These are phyloP conservation scores for Volvariella surrecta DNA, from an alignment of 1,284 basidiomycete genomes.

Conservation along the genomic window DNA sequence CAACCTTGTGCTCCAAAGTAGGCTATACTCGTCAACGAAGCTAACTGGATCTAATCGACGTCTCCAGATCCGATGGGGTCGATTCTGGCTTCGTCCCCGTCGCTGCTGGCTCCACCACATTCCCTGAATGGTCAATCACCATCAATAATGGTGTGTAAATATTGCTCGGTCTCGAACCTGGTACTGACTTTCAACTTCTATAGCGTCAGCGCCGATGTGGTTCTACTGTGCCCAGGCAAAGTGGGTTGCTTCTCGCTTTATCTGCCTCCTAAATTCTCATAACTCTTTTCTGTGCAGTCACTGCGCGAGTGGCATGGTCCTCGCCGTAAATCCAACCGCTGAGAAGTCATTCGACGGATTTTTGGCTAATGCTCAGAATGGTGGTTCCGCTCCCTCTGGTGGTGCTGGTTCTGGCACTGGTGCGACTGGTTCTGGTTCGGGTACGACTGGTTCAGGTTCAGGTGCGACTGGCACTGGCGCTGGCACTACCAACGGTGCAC, in stretches of 20 bases:
- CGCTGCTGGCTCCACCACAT: conserved; percentile 16
- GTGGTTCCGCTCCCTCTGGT: no score
- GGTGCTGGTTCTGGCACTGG: no score
- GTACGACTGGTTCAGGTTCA: no score
- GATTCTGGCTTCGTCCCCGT: conserved; percentile 32
- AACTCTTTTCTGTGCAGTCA: conserved; percentile 17
- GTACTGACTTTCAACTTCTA: background rate
- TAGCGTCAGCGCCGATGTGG: conserved; percentile 28
- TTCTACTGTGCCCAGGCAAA: conserved; percentile 34
- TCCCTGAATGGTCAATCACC: conserved; percentile 29
- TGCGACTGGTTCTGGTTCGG: no score
- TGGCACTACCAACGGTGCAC: no score
- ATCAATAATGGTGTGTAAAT: conserved; percentile 21
- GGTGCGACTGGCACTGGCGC: no score
- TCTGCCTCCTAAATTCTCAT: background rate
- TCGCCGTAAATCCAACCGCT: conserved; percentile 37
- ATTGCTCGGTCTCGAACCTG: background rate
- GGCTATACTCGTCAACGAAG: conserved; percentile 1
- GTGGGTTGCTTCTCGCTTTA: conserved; percentile 12
- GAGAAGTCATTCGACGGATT: conserved; percentile 24
- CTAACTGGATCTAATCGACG: background rate
- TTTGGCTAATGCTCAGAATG: background rate
- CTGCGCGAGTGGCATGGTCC: conserved; percentile 38
- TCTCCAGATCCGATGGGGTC: conserved; percentile 21
- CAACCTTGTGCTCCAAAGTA: conserved; percentile 33